Base-by-base conservation (phyloP, 306 rosid species). In the Abrus precatorius region DNA sequence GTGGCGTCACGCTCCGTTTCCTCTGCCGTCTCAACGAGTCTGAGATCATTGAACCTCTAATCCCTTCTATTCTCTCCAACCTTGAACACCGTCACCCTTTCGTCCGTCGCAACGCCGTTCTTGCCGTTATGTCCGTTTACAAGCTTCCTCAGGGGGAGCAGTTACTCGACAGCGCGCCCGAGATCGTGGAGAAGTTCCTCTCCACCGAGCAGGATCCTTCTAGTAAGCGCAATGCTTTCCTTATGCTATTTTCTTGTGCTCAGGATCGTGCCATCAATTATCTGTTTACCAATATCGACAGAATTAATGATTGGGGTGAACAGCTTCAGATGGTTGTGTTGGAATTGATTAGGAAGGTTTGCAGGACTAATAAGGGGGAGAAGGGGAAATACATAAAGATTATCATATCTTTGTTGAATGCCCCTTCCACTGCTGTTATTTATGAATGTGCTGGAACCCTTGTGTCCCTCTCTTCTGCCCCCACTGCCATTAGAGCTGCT, bases 361-460 rank as follows among this genome's bases (percentile, higher is more conserved):
- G 99, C 77, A 82, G 97, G 81, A 86, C 52, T 28, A 92, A 92
- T 80, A 93, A 92, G 85, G 88, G 80, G 3, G 92, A 93, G 85
- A 96, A 96, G 34, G 97, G 97, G 2, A 96, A 90, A 72, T 96
- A 96, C 56, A 93, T 96, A 9, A 93, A 89, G 90, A 90, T 96
- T 71, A 96, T 96, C 48, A 93, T 93, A 4, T 71, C 97, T 0
- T 79, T 96, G 81, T 66, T 92, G 76, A 91, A 74, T 85, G 93
- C 89, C 1, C 87, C 88, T 6, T 96, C 99, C 1, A 86, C 95
- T 57, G 98, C 99, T 1, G 99, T 96, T 41, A 73, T 90, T 54
- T 96, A 96, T 45, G 99, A 96, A 75, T 96, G 98, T 71, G 99
- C 99, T 0, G 69, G 96, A 3, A 96, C 99, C 0, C 98, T 96